These are phyloP conservation scores for Anthracocystis setariae DNA, from an alignment of 1,284 basidiomycete genomes.

Conservation along the genomic window DNA sequence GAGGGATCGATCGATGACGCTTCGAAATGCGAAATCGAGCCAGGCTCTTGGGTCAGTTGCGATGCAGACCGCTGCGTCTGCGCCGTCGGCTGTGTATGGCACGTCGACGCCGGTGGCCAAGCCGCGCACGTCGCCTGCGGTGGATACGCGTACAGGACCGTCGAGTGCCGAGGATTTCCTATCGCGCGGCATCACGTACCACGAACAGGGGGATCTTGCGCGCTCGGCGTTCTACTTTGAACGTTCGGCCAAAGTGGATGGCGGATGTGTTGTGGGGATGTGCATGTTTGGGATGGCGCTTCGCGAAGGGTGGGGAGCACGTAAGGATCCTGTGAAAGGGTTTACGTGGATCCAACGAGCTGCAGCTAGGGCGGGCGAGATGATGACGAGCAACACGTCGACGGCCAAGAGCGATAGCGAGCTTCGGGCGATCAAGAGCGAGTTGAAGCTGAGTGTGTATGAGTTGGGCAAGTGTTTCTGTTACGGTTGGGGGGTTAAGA, in stretches of 20 bases:
- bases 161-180: constrained; percentile 57
- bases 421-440: constrained; percentile 72
- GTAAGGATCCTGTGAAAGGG: constrained; percentile 74
- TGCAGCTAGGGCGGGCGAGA: constrained; percentile 81
- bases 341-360: constrained; percentile 85
- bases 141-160: constrained; percentile 50
- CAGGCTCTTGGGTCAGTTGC: constrained; percentile 16
- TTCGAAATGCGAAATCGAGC: constrained; percentile 38
- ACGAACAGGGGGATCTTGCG: constrained; percentile 79
- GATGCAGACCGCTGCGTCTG: constrained; percentile 29
- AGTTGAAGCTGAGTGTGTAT: constrained; percentile 86
- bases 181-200: constrained; percentile 77
- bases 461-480: constrained; percentile 92
- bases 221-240: constrained; percentile 84
- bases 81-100: constrained; percentile 8
- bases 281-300: constrained; percentile 89
- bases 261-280: constrained; percentile 88
- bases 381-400: constrained; percentile 74
- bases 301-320: constrained; percentile 86
- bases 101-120: background rate
- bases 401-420: constrained; percentile 67
- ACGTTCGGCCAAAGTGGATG: constrained; percentile 77
- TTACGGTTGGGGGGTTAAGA: constrained; percentile 86
- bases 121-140: constrained; percentile 30
- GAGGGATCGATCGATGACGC: constrained; percentile 6